Base-by-base conservation (phyloP, 164 flowering plant species). In the Kalanchoe fedtschenkoi region DNA sequence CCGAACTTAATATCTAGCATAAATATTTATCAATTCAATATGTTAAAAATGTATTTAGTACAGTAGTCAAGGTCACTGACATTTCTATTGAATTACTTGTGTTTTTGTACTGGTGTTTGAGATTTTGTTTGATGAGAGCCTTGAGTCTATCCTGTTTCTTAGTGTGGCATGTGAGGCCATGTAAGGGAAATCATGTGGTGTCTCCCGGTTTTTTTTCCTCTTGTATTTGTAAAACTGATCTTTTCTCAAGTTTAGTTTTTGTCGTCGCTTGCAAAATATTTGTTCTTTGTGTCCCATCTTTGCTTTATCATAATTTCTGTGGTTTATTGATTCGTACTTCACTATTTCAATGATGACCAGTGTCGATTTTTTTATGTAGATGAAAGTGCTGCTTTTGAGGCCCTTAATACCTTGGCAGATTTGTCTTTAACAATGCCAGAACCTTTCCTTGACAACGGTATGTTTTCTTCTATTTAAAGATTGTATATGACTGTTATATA, bases 351-450 rank as follows among this genome's bases (percentile, higher is more conserved):
- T 58, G 37, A 15, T 60, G 2, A 54, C 33, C 43, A 14, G 39
- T 55, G n/a, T 8, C 9, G 4, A 38, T 62, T 42, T 34, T 61
- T 16, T 71, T 71, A 53, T 66, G 61, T 61, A 83, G 88, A 79
- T 76, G 87, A 81, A 74, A 75, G 68, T 62, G 64, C 74, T 47
- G 83, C 78, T 22, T 70, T 86, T 43, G 87, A 81, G 69, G 91
- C 85, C 61, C 71, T 86, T 65, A 78, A 77, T 71, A 70, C 88
- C 65, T 75, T 86, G 74, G 88, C 91, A 54, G 83, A 83, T 70
- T 67, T 82, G 68, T 80, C 88, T 35, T 57, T 86, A 64, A 72
- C 80, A 72, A 73, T 74, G 71, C 88, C 87, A 59, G 60, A 72
- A 26, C 61, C 76, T 51, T 51, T 65, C 22, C 56, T 71, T 42